These are phyloP conservation scores for Phytophthora multivora DNA, from an alignment of 352 stramenopile species.

Conservation along the genomic window DNA sequence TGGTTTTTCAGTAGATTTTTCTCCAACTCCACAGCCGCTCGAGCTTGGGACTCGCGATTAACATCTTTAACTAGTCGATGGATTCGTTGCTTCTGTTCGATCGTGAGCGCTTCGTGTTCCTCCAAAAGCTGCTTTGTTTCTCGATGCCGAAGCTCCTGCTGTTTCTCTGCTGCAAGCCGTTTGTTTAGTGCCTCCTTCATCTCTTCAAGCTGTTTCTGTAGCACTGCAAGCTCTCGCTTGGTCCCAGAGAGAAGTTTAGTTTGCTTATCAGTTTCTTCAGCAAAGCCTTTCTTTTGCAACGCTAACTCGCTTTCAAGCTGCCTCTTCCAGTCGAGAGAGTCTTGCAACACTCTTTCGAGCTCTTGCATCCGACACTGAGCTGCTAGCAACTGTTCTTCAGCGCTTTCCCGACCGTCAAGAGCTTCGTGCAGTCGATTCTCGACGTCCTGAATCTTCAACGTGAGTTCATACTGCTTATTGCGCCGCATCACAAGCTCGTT, in stretches of 20 bases:
- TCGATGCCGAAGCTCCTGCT: slow-evolving; percentile 42
- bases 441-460: slow-evolving; percentile 63
- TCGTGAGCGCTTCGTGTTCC: slow-evolving; percentile 35
- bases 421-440: slow-evolving; percentile 56
- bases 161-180: slow-evolving; percentile 39
- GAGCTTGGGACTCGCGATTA: slow-evolving; percentile 50
- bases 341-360: slow-evolving; percentile 56
- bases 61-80: slow-evolving; percentile 55
- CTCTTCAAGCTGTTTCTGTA: slow-evolving; percentile 52
- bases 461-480: slow-evolving; percentile 85
- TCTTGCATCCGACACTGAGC: slow-evolving; percentile 63
- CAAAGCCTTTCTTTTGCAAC: slow-evolving; percentile 12
- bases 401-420: slow-evolving; percentile 39
- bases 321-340: slow-evolving; percentile 57
- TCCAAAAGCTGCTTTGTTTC: slow-evolving; percentile 45
- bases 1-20: slow-evolving; percentile 49
- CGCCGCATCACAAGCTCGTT: slow-evolving; percentile 72
- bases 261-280: slow-evolving; percentile 7
- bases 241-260: slow-evolving; percentile 9
- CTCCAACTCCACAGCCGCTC: slow-evolving; percentile 57
- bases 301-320: slow-evolving; percentile 48
- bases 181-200: slow-evolving; percentile 48
- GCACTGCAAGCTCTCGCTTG: slow-evolving; percentile 37
- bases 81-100: slow-evolving; percentile 65
- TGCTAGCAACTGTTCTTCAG: slow-evolving; percentile 52